Conservation (phyloP, 495 filamentous ascomycete species). For the Parathielavia hyrcaniae region DNA sequence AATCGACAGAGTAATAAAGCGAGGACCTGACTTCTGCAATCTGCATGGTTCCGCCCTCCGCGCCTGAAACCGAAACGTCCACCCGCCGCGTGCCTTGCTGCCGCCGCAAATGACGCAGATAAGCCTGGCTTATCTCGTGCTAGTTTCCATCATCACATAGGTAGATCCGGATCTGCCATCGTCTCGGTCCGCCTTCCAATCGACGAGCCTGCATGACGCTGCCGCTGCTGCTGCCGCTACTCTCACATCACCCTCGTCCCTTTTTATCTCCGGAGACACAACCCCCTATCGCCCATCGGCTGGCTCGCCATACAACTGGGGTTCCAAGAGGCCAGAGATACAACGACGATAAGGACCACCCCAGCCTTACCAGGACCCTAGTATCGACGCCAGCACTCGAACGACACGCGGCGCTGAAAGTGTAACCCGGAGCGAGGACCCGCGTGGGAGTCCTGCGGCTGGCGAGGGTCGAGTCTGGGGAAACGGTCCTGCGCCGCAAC, state of each 20-base stretch:
- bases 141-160: constrained; percentile 48
- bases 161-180: constrained; percentile 20
- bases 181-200: constrained; percentile 20
- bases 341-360: constrained; percentile 15
- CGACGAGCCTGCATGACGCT: constrained; percentile 20
- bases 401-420: neutral
- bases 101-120: constrained; percentile 46
- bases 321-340: neutral
- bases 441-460: neutral
- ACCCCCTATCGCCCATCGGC: neutral
- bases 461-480: constrained; percentile 5
- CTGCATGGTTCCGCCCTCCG: too few relatives aligned
- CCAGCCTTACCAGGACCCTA: neutral
- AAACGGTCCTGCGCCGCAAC: constrained; percentile 1
- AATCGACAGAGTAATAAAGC: neutral
- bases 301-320: neutral
- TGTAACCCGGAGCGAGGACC: neutral
- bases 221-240: neutral
- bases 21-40: too few relatives aligned
- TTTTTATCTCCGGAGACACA: constrained; percentile 7
- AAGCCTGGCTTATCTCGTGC: constrained; percentile 49
- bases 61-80: neutral
- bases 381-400: neutral
- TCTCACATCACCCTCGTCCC: neutral
- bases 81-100: constrained; percentile 15